Conservation (phyloP, 2,329 filamentous ascomycete genomes). For the Zasmidium cellare region DNA sequence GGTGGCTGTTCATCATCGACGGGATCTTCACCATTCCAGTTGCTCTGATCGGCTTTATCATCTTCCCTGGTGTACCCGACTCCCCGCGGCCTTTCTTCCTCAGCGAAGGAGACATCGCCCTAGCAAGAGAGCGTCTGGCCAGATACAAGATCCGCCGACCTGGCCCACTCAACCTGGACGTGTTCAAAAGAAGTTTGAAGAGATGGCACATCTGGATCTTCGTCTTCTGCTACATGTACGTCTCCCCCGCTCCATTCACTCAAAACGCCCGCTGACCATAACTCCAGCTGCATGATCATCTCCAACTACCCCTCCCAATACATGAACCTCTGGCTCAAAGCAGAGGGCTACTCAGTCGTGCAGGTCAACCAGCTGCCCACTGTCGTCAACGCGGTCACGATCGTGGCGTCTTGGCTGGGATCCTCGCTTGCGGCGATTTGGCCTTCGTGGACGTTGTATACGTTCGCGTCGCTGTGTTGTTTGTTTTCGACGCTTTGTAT, state of each 20-base stretch:
- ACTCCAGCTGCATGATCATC: conserved; percentile 17
- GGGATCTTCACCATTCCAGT: conserved; percentile 48
- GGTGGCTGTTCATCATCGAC: conserved; percentile 55
- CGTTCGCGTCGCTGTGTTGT: conserved; percentile 4
- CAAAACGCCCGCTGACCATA: neutral
- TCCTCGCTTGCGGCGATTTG: conserved; percentile 8
- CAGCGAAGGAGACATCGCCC: neutral
- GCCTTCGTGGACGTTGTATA: conserved; percentile 9
- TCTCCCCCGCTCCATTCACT: neutral
- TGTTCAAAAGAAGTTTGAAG: conserved; percentile 8
- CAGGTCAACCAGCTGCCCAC: conserved; percentile 16
- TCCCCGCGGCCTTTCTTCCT: conserved; percentile 4
- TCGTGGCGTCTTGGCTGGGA: conserved; percentile 9
- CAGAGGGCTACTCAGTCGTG: conserved; percentile 16
- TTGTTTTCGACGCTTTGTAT: conserved; percentile 9
- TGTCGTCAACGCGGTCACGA: conserved; percentile 7
- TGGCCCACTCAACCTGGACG: conserved; percentile 4
- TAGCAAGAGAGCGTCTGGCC: conserved; percentile 5
- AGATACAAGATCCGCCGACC: conserved; percentile 8
- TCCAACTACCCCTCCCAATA: conserved; percentile 8
- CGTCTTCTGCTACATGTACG: conserved; percentile 11
- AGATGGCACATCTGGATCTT: conserved; percentile 14
- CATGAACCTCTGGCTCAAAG: conserved; percentile 22
- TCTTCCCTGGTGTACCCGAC: conserved; percentile 12
- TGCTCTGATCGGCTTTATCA: conserved; percentile 7